Evolutionary conservation across 2,329 filamentous ascomycete species (phyloP).

Genomic region (Trichoderma sp.): DNA sequence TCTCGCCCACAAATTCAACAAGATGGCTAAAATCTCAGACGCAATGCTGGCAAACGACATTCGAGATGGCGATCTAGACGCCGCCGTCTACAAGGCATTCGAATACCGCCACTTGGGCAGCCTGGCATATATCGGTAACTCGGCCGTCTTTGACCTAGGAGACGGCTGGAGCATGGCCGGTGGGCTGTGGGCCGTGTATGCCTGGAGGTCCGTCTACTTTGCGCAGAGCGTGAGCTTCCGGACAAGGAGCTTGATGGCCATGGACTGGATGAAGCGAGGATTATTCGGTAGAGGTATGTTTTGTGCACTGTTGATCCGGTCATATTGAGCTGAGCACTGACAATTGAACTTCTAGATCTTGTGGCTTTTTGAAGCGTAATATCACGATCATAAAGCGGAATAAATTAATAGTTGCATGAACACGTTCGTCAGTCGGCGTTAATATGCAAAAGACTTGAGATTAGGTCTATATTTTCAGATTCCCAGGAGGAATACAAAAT

Average conservation of each 20-base stretch:
- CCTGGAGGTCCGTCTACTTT: conserved; percentile 96
- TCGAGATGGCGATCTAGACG: conserved; percentile 84
- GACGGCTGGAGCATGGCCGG: conserved; percentile 75
- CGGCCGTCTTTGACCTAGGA: conserved; percentile 86
- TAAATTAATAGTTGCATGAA: background rate
- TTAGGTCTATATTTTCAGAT: background rate
- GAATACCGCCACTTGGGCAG: conserved; percentile 90
- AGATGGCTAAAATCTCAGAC: conserved; percentile 73
- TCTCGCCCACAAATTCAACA: conserved; percentile 90
- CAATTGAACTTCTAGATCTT: background rate
- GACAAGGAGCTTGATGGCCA: conserved; percentile 82
- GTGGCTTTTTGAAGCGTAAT: conserved; percentile 1
- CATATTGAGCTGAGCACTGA: background rate
- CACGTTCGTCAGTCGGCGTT: background rate
- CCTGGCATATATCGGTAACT: conserved; percentile 93
- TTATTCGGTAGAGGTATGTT: conserved; percentile 88
- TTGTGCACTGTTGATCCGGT: background rate
- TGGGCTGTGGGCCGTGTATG: conserved; percentile 87
- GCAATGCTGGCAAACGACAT: conserved; percentile 78
- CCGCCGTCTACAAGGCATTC: conserved; percentile 89
- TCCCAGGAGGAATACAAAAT: background rate
- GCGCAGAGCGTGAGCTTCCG: conserved; percentile 93
- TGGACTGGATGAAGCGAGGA: conserved; percentile 98
- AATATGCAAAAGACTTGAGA: background rate
- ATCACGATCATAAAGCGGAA: background rate